A percentile compares a stretch with the other conserved stretches of the same genome.
These are phyloP conservation scores for Russula emetica DNA, from an alignment of 768 basidiomycete species.

Conservation along the genomic window DNA sequence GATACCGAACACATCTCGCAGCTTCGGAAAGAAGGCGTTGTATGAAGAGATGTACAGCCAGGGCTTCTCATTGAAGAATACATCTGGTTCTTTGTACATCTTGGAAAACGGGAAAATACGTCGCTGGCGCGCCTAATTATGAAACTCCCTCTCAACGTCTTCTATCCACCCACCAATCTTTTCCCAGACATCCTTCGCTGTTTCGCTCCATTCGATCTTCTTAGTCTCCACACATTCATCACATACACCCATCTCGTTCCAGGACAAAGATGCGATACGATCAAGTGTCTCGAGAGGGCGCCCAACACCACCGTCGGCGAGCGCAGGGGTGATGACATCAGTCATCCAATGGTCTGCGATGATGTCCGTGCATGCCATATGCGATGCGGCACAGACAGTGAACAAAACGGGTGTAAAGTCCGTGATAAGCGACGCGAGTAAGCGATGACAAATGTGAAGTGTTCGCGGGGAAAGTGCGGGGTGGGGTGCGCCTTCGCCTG, in stretches of 20 bases:
- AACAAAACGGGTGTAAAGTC: slow-evolving; percentile 72
- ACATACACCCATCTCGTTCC: slow-evolving; percentile 58
- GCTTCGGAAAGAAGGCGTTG: slow-evolving; percentile 21
- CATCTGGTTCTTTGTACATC: background rate
- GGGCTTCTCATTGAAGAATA: background rate
- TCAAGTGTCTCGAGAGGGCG: slow-evolving; percentile 70
- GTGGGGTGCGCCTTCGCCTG: slow-evolving; percentile 26
- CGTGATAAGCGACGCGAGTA: slow-evolving; percentile 45
- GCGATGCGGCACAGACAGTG: slow-evolving; percentile 61
- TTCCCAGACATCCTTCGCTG: slow-evolving; percentile 57
- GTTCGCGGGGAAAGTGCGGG: slow-evolving; percentile 31
- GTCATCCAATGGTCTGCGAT: slow-evolving; percentile 71
- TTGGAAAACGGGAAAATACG: background rate
- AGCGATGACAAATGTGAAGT: slow-evolving; percentile 30
- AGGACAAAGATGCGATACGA: slow-evolving; percentile 50
- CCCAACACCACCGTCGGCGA: slow-evolving; percentile 58
- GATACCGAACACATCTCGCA: slow-evolving; percentile 16
- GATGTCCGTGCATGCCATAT: slow-evolving; percentile 70
- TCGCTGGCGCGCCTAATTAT: background rate
- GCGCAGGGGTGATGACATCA: slow-evolving; percentile 62
- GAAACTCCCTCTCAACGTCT: slow-evolving; percentile 23
- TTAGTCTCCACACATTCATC: slow-evolving; percentile 54
- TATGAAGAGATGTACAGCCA: slow-evolving; percentile 7
- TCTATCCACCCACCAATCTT: slow-evolving; percentile 57
- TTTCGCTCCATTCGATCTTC: slow-evolving; percentile 59